These are phyloP conservation scores for Brassica incana DNA, from an alignment of 345 rosid genomes.

Conservation along the genomic window DNA sequence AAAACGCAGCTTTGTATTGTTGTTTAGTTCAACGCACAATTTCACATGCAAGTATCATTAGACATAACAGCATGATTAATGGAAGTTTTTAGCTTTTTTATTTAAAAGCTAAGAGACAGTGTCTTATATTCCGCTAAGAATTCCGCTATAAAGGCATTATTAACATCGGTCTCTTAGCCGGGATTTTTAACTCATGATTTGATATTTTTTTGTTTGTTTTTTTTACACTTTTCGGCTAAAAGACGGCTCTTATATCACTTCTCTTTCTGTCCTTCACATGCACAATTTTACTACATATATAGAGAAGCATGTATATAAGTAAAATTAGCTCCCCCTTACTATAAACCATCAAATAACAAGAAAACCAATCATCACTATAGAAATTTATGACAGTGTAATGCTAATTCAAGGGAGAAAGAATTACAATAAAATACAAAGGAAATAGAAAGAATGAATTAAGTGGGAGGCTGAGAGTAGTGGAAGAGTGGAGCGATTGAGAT, in stretches of 20 bases:
- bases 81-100: no score
- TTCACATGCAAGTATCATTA: constrained; percentile 1
- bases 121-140: no score
- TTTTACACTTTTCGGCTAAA: no score
- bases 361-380: constrained; percentile 18
- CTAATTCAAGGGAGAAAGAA: constrained; percentile 7
- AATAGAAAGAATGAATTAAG: constrained; percentile 20
- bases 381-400: constrained; percentile 18
- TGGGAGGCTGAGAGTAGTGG: constrained; percentile 44
- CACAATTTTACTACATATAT: constrained; percentile 13
- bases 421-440: constrained; percentile 19
- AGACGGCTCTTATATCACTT: not conserved
- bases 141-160: no score
- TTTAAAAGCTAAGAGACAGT: no score
- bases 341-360: constrained; percentile 22
- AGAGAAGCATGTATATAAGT: constrained; percentile 8
- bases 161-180: no score
- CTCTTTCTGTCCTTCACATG: constrained; percentile 38
- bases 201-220: no score
- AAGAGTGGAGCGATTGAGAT: constrained; percentile 35
- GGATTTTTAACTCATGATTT: no score
- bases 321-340: not conserved
- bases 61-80: not conserved
- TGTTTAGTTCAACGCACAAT: not conserved
- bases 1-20: not conserved